These are phyloP conservation scores for Anthracocystis setariae DNA, from an alignment of 1,284 basidiomycete species.

Conservation along the genomic window DNA sequence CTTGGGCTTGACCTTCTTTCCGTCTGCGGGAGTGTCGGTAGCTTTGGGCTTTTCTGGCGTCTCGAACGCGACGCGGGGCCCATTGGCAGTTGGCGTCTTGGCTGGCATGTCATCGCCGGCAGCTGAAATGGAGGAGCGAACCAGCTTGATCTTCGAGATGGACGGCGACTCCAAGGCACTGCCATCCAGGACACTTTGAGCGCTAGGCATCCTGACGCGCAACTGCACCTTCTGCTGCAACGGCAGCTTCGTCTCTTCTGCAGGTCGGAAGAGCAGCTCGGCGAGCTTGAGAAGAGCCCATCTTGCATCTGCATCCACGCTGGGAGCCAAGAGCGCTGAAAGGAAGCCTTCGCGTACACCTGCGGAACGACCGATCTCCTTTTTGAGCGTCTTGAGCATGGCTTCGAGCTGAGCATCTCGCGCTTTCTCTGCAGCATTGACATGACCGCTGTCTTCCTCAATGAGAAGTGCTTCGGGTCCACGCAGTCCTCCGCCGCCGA, in stretches of 20 bases:
- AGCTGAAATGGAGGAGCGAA: constrained; percentile 14
- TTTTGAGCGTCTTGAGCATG: constrained; percentile 58
- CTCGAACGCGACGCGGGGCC: constrained; percentile 52
- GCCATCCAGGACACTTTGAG: constrained; percentile 15
- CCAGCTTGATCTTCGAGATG: constrained; percentile 52
- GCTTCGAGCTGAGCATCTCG: constrained; percentile 73
- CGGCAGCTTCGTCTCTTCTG: constrained; percentile 59
- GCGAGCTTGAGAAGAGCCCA: constrained; percentile 91
- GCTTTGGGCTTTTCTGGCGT: constrained; percentile 38
- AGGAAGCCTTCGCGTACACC: constrained; percentile 66
- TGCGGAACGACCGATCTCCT: constrained; percentile 64
- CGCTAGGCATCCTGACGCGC: constrained; percentile 72
- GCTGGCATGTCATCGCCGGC: constrained; percentile 18
- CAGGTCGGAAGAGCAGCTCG: constrained; percentile 84
- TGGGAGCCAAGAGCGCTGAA: constrained; percentile 51
- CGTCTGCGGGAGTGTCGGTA: constrained; percentile 67
- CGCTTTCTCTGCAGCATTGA: constrained; percentile 54
- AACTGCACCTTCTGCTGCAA: constrained; percentile 68
- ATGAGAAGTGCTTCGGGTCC: constrained; percentile 50
- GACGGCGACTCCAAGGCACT: constrained; percentile 32
- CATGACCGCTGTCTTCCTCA: constrained; percentile 50
- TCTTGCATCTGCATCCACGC: constrained; percentile 85
- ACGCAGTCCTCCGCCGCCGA: constrained; percentile 70
- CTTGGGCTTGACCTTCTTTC: constrained; percentile 60
- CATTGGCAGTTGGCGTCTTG: constrained; percentile 21